Conservation (phyloP, 805 yeast species). For the Nakazawaea ernobii region DNA sequence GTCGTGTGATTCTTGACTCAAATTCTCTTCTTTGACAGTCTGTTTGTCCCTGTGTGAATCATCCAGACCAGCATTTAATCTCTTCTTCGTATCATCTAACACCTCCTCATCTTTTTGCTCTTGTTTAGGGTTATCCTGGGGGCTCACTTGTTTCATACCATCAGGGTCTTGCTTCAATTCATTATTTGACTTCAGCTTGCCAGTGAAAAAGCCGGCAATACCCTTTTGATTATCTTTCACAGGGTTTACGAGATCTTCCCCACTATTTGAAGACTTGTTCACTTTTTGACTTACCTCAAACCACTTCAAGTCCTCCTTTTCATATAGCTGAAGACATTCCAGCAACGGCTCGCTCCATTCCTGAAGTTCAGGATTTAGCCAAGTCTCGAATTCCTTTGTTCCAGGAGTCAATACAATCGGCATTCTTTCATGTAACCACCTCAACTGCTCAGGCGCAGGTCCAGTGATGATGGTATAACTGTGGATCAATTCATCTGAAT, state of each 20-base stretch:
- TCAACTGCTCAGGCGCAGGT: constrained; percentile 52
- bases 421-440: constrained; percentile 73
- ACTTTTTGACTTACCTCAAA: constrained; percentile 57
- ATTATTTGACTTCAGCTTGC: background rate
- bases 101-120: too few relatives aligned
- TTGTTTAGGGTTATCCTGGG: too few relatives aligned
- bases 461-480: constrained; percentile 74
- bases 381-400: constrained; percentile 48
- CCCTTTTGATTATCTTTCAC: constrained; percentile 11
- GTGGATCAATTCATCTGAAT: constrained; percentile 14
- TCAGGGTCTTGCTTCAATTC: background rate
- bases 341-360: constrained; percentile 36
- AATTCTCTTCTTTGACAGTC: too few relatives aligned
- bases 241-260: constrained; percentile 31
- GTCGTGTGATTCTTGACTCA: too few relatives aligned
- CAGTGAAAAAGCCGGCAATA: background rate
- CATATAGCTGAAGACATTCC: constrained; percentile 32
- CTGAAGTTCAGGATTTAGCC: constrained; percentile 46
- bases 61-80: background rate
- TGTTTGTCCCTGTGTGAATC: too few relatives aligned
- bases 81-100: background rate
- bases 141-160: background rate
- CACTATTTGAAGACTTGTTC: constrained; percentile 53
- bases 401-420: constrained; percentile 67
- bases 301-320: constrained; percentile 35